A percentile compares a stretch with the other conserved stretches of the same genome.
Evolutionary conservation across 768 basidiomycete species (phyloP).

Genomic region (Aureoboletus auriporus): DNA sequence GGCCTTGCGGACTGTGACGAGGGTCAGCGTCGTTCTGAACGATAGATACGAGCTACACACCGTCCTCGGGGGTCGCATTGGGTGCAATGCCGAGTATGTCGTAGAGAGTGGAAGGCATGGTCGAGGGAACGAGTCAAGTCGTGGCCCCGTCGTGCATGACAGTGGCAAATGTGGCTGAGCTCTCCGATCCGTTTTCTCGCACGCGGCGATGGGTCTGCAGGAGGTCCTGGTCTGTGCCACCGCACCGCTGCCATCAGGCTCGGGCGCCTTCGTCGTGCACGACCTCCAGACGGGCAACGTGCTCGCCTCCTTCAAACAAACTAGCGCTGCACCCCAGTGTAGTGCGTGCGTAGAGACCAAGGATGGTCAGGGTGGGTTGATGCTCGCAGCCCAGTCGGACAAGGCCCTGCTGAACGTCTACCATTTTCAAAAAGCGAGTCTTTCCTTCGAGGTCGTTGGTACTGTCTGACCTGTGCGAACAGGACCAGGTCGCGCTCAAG

Average conservation of each 20-base stretch:
- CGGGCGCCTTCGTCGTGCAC: conserved; percentile 69
- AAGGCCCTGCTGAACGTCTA: conserved; percentile 89
- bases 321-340: conserved; percentile 59
- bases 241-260: conserved; percentile 38
- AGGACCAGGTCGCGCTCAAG: conserved; percentile 90
- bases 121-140: neutral
- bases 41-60: conserved; percentile 37
- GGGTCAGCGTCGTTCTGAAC: neutral
- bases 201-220: conserved; percentile 48
- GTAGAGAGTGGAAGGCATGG: conserved; percentile 47
- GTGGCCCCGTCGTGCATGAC: neutral
- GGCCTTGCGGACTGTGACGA: conserved; percentile 62
- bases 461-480: conserved; percentile 3
- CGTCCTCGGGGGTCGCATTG: conserved; percentile 59
- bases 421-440: conserved; percentile 83
- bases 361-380: conserved; percentile 74
- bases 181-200: neutral
- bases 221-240: conserved; percentile 67
- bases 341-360: conserved; percentile 65
- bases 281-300: conserved; percentile 75
- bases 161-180: conserved; percentile 18
- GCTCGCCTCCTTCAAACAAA: conserved; percentile 88
- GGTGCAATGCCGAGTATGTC: conserved; percentile 51
- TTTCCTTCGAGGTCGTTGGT: neutral
- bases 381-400: conserved; percentile 82